Percentiles rank a stretch among this genome's conserved stretches.
Conservation (phyloP, 495 filamentous ascomycete genomes). For the Diplogelasinospora grovesii region DNA sequence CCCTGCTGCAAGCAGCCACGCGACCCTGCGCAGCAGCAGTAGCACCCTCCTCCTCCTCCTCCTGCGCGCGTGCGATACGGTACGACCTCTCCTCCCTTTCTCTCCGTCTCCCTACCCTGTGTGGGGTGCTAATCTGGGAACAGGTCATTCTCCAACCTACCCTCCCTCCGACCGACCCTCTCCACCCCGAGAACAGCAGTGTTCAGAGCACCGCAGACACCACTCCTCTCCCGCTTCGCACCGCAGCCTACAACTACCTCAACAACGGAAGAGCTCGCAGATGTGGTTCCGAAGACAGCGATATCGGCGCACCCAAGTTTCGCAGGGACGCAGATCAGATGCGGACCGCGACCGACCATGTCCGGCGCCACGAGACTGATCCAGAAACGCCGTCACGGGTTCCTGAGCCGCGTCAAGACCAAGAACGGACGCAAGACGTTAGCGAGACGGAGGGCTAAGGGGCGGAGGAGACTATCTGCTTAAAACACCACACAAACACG, state of each 20-base stretch:
- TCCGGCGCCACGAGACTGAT: constrained; percentile 33
- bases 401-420: constrained; percentile 34
- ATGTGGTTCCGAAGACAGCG: constrained; percentile 31
- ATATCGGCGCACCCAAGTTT: constrained; percentile 37
- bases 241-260: background rate
- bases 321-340: constrained; percentile 34
- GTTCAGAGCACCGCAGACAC: constrained; percentile 22
- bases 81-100: background rate
- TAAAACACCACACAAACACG: background rate
- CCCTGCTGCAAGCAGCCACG: constrained; percentile 16
- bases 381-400: constrained; percentile 43
- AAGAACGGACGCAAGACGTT: constrained; percentile 35
- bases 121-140: background rate
- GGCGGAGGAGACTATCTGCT: constrained; percentile 30
- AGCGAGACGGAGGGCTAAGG: constrained; percentile 32
- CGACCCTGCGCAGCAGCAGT: constrained; percentile 8
- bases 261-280: constrained; percentile 9
- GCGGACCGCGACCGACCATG: constrained; percentile 41
- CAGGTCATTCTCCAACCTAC: constrained; percentile 36
- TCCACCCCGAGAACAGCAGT: constrained; percentile 7
- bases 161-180: constrained; percentile 33
- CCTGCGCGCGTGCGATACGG: constrained; percentile 8
- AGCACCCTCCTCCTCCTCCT: constrained; percentile 6
- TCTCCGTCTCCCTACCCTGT: background rate
- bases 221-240: no score